phyloP scores from a whole-genome alignment of 129 eudicot species.

The Chrysanthemum seticuspe region DNA sequence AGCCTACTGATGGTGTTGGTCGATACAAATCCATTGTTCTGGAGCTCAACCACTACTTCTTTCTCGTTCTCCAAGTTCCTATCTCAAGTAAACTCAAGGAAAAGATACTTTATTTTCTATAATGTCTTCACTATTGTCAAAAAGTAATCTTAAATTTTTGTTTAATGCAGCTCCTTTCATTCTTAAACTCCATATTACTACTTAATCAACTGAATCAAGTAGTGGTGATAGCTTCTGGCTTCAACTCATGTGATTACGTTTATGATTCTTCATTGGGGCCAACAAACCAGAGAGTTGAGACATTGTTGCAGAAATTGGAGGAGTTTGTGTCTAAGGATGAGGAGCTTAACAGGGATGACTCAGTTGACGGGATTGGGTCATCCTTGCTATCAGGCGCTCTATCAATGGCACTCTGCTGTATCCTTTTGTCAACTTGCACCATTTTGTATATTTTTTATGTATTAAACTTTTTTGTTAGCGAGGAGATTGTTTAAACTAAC shows the following conservation, averaged over 20 bases:
- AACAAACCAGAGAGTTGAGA: conserved; percentile 51
- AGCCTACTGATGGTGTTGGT: conserved; percentile 74
- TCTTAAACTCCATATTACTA: conserved; percentile 70
- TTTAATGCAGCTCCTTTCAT: conserved; percentile 60
- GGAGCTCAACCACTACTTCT: conserved; percentile 53
- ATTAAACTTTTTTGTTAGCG: neutral
- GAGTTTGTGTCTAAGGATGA: conserved; percentile 75
- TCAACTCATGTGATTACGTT: conserved; percentile 64
- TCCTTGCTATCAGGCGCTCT: conserved; percentile 91
- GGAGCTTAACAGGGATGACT: conserved; percentile 49
- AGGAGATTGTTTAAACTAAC: conserved; percentile 36
- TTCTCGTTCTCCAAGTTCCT: conserved; percentile 71
- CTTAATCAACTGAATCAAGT: conserved; percentile 89
- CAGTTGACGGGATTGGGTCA: conserved; percentile 58
- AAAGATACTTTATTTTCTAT: neutral
- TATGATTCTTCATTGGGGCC: conserved; percentile 68
- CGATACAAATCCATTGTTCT: conserved; percentile 79
- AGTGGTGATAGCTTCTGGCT: conserved; percentile 79
- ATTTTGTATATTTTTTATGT: conserved; percentile 6
- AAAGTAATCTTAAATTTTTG: neutral
- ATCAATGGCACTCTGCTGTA: conserved; percentile 96
- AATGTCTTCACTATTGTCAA: neutral
- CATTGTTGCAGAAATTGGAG: conserved; percentile 58
- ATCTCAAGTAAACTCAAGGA: conserved; percentile 55
- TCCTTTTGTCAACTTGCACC: conserved; percentile 42